Percentiles rank a stretch among this genome's conserved stretches.
phyloP scores from a whole-genome alignment of 2,329 filamentous ascomycete species.

The Ilyonectria mors-panacis region DNA sequence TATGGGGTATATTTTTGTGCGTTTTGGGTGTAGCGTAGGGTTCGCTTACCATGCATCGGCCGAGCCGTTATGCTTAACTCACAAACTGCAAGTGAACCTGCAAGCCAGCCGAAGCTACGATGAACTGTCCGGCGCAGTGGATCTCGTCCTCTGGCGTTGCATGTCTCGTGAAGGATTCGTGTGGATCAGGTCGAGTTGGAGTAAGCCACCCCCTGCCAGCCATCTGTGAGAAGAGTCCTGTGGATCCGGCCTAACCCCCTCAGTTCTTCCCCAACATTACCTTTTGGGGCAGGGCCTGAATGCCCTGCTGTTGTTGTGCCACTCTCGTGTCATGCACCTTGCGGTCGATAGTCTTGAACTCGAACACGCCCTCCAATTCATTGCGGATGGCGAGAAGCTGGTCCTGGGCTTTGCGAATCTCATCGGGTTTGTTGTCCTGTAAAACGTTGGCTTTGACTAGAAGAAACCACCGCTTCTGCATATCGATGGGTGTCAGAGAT shows the following conservation, averaged over 20 bases:
- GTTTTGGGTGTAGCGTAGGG: slow-evolving; percentile 12
- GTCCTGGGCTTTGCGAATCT: slow-evolving; percentile 69
- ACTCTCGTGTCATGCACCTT: slow-evolving; percentile 68
- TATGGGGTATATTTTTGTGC: slow-evolving; percentile 19
- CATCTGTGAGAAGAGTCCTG: not conserved
- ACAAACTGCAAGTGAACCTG: slow-evolving; percentile 4
- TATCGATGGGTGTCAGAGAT: slow-evolving; percentile 63
- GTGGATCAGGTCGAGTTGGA: not conserved
- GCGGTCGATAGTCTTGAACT: slow-evolving; percentile 67
- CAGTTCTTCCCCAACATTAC: slow-evolving; percentile 53
- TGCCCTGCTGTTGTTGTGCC: slow-evolving; percentile 54
- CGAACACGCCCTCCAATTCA: slow-evolving; percentile 67
- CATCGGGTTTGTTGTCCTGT: slow-evolving; percentile 71
- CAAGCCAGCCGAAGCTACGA: slow-evolving; percentile 1
- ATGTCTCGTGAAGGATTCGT: not conserved
- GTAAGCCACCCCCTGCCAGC: not conserved
- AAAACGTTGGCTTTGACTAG: slow-evolving; percentile 67
- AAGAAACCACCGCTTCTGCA: slow-evolving; percentile 68
- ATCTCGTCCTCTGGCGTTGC: not conserved
- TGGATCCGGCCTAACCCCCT: slow-evolving; percentile 12
- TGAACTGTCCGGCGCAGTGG: not conserved
- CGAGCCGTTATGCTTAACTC: not conserved
- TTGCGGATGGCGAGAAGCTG: slow-evolving; percentile 62
- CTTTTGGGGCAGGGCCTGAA: slow-evolving; percentile 57
- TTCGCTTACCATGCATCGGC: not conserved